Percentiles rank a stretch among this genome's conserved stretches.
phyloP scores from a whole-genome alignment of 768 basidiomycete species.

The Naganishia kalamii region DNA sequence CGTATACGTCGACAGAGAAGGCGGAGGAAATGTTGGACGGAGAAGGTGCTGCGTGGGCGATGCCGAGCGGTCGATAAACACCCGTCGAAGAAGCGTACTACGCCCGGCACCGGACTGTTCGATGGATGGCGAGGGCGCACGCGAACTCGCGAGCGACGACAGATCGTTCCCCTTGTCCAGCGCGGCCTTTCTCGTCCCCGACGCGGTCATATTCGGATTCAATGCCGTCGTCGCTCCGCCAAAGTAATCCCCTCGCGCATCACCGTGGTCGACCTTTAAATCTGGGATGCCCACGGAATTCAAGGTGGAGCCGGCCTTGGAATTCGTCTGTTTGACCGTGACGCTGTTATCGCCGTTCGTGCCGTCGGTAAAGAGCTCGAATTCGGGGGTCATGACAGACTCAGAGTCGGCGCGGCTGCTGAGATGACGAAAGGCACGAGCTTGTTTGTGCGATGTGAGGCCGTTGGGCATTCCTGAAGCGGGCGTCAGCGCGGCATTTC shows the following conservation, averaged over 20 bases:
- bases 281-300: constrained; percentile 9
- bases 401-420: constrained; percentile 12
- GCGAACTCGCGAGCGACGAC: constrained; percentile 22
- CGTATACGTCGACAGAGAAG: constrained; percentile 43
- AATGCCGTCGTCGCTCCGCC: neutral
- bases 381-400: constrained; percentile 36
- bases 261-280: neutral
- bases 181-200: neutral
- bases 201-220: neutral
- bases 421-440: constrained; percentile 35
- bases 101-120: constrained; percentile 24
- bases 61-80: constrained; percentile 41
- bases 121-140: constrained; percentile 32
- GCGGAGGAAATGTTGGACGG: constrained; percentile 45
- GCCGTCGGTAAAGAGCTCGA: constrained; percentile 28
- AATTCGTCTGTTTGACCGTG: neutral
- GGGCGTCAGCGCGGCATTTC: neutral
- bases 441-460: constrained; percentile 37
- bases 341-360: neutral
- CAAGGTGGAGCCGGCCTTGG: neutral
- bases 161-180: constrained; percentile 19
- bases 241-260: neutral
- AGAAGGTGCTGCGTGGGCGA: constrained; percentile 42
- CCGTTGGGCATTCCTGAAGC: constrained; percentile 37
- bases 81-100: constrained; percentile 33